A percentile compares a stretch with the other conserved stretches of the same genome.
These are phyloP conservation scores for Xylaria flabelliformis DNA, from an alignment of 495 filamentous ascomycete species.

Conservation along the genomic window DNA sequence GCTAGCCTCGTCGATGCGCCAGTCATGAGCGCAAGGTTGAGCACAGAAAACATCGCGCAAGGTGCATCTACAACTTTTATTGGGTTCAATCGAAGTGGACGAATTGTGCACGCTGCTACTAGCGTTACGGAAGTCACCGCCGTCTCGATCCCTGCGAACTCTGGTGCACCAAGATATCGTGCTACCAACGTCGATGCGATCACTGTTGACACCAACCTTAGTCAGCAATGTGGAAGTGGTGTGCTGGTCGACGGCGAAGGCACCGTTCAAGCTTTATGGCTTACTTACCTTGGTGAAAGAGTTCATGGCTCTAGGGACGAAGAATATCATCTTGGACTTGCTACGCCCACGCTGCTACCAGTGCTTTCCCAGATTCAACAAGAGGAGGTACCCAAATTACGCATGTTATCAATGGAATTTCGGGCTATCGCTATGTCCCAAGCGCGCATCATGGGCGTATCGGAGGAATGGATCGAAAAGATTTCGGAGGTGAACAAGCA, in stretches of 20 bases:
- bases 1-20: conserved; percentile 90
- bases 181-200: conserved; percentile 98
- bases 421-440: conserved; percentile 96
- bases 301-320: conserved; percentile 83
- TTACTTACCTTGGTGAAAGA: conserved; percentile 94
- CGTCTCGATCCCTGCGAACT: conserved; percentile 93
- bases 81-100: conserved; percentile 93
- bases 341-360: conserved; percentile 85
- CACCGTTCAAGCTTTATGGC: conserved; percentile 91
- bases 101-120: conserved; percentile 92
- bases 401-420: conserved; percentile 92
- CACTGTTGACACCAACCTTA: conserved; percentile 91
- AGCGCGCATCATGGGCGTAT: conserved; percentile 96
- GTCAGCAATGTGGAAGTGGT: conserved; percentile 91
- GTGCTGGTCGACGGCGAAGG: conserved; percentile 90
- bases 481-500: conserved; percentile 86
- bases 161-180: conserved; percentile 87
- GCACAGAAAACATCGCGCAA: conserved; percentile 83
- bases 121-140: conserved; percentile 97
- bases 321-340: conserved; percentile 94
- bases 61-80: conserved; percentile 91
- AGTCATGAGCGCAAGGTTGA: conserved; percentile 85
- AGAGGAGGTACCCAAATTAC: conserved; percentile 76
- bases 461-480: conserved; percentile 91
- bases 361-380: conserved; percentile 83